These are phyloP conservation scores for Pugionium dolabratum DNA, from an alignment of 345 rosid species.

Conservation along the genomic window DNA sequence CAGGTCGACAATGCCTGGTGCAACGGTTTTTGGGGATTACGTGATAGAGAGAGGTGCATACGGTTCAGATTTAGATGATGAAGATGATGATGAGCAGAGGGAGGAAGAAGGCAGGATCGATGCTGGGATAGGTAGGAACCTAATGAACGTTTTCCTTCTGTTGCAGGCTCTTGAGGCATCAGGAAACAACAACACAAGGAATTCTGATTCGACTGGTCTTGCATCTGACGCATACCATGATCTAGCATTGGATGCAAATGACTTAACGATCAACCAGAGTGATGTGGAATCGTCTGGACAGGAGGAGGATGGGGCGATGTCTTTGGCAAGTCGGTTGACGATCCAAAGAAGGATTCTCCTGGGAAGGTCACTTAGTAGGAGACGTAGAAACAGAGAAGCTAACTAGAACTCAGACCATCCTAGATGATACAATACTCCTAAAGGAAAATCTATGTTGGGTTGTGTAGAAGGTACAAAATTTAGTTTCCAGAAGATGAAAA, in stretches of 20 bases:
- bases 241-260: conserved; percentile 1
- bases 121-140: conserved; percentile 20
- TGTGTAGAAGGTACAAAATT: conserved; percentile 26
- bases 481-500: conserved; percentile 1
- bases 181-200: not conserved
- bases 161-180: conserved; percentile 11
- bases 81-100: not conserved
- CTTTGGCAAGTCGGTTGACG: conserved; percentile 7
- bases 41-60: conserved; percentile 22
- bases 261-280: conserved; percentile 3
- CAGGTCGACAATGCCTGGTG: conserved; percentile 26
- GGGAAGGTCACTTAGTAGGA: conserved; percentile 23
- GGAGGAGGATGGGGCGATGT: conserved; percentile 11
- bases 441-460: conserved; percentile 1
- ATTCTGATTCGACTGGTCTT: not conserved
- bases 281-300: conserved; percentile 7
- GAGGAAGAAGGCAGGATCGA: conserved; percentile 10
- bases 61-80: conserved; percentile 18
- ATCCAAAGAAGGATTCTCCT: conserved; percentile 9
- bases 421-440: conserved; percentile 10
- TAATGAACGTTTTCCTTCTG: conserved; percentile 18
- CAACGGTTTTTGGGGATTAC: conserved; percentile 22
- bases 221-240: not conserved
- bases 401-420: conserved; percentile 28
- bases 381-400: conserved; percentile 27